phyloP scores from a whole-genome alignment of 2,329 filamentous ascomycete species.

The Arachnomyces sp. region DNA sequence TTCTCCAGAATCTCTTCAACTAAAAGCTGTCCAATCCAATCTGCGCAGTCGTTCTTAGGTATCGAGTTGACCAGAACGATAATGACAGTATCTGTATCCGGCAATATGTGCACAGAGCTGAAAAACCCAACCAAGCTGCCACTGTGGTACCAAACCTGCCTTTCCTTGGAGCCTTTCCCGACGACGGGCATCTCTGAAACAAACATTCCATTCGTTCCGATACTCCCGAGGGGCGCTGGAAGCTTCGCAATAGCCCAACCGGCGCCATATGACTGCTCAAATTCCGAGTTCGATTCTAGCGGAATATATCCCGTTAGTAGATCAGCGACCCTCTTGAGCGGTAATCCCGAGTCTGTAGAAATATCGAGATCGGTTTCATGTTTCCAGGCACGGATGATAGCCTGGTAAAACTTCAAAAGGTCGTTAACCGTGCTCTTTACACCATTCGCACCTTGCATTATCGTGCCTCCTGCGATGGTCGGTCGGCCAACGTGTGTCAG shows the following conservation, averaged over 20 bases:
- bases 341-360: no score
- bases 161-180: slow-evolving; percentile 8
- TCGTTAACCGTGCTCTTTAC: slow-evolving; percentile 17
- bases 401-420: slow-evolving; percentile 17
- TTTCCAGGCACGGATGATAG: no score
- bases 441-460: slow-evolving; percentile 13
- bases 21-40: no score
- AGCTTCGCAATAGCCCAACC: slow-evolving; percentile 17
- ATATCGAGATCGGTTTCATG: no score
- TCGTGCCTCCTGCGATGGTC: slow-evolving; percentile 9
- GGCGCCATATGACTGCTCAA: slow-evolving; percentile 20
- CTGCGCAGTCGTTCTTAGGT: no score
- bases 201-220: slow-evolving; percentile 8
- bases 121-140: slow-evolving; percentile 19
- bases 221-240: slow-evolving; percentile 10
- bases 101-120: slow-evolving; percentile 17
- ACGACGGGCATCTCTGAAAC: slow-evolving; percentile 10
- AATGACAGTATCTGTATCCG: slow-evolving; percentile 21
- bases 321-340: no score
- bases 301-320: no score
- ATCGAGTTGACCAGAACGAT: slow-evolving; percentile 20
- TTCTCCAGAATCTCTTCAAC: no score
- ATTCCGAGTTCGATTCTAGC: no score
- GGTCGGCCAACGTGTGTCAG: slow-evolving; percentile 4
- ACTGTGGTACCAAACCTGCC: slow-evolving; percentile 18